Conservation (phyloP, 805 yeast genomes). For the Metschnikowia amazonensis region DNA sequence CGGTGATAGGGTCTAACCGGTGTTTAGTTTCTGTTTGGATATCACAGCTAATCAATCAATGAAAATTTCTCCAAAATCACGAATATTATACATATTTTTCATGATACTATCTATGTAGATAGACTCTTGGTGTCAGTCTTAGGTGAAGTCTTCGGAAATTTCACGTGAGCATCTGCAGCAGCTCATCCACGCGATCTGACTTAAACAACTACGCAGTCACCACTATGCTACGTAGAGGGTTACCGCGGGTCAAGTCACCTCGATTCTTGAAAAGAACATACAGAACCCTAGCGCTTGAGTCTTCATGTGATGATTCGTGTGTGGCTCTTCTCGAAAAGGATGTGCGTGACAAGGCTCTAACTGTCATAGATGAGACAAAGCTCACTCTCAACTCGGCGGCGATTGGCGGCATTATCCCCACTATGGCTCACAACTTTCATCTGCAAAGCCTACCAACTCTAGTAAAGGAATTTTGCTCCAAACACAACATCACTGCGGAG, state of each 20-base stretch:
- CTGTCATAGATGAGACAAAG: constrained; percentile 55
- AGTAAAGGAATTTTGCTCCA: constrained; percentile 42
- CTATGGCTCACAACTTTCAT: constrained; percentile 79
- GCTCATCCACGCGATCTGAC: constrained; percentile 1
- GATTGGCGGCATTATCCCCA: constrained; percentile 86
- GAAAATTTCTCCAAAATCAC: too few species aligned
- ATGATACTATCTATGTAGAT: background rate
- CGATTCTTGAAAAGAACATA: constrained; percentile 34
- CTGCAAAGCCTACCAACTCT: constrained; percentile 52
- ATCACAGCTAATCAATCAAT: too few species aligned
- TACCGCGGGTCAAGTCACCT: background rate
- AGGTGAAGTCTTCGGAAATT: background rate
- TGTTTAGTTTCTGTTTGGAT: background rate
- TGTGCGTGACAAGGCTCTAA: constrained; percentile 36
- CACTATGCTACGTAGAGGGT: constrained; percentile 3
- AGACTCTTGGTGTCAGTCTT: background rate
- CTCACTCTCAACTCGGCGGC: constrained; percentile 60
- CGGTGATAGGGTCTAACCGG: background rate
- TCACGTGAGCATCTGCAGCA: constrained; percentile 3
- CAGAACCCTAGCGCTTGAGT: constrained; percentile 79
- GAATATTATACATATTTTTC: background rate
- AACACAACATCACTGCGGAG: constrained; percentile 25
- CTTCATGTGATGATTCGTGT: constrained; percentile 94
- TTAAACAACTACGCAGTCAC: background rate
- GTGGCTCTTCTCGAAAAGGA: constrained; percentile 67